phyloP scores from a whole-genome alignment of 345 rosid genomes.

The Eucalyptus cloeziana region DNA sequence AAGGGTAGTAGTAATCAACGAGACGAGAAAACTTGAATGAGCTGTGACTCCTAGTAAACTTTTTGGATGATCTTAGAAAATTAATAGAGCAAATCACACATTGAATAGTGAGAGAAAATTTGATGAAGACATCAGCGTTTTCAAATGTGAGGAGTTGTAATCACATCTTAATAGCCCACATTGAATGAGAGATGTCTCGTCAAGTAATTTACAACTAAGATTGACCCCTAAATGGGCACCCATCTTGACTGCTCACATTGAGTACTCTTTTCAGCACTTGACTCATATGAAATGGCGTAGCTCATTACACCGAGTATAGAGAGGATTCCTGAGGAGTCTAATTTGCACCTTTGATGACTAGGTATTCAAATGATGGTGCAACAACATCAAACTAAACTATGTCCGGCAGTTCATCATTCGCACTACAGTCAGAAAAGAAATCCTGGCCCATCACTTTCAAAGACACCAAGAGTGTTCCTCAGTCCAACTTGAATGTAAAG shows the following conservation, averaged over 20 bases:
- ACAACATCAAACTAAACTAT: not conserved
- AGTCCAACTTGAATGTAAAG: not conserved
- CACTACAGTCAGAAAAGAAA: not conserved
- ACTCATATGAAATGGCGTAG: not conserved
- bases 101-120: not conserved
- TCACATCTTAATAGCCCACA: not conserved
- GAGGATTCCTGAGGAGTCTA: not conserved
- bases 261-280: not conserved
- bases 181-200: not conserved
- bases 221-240: not conserved
- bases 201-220: not conserved
- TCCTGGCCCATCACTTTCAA: not conserved
- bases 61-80: not conserved
- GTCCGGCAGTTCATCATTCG: not conserved
- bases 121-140: not conserved
- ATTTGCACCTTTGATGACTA: not conserved
- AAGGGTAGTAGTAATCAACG: not conserved
- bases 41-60: accelerated
- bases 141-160: not conserved
- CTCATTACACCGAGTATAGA: not conserved
- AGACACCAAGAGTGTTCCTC: not conserved
- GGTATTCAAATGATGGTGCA: not conserved
- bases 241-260: not conserved
- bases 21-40: not conserved
- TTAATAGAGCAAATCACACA: not conserved